A percentile compares a stretch with the other conserved stretches of the same genome.
Evolutionary conservation across 164 flowering plant species (phyloP).

Genomic region (Berberis vulgaris): DNA sequence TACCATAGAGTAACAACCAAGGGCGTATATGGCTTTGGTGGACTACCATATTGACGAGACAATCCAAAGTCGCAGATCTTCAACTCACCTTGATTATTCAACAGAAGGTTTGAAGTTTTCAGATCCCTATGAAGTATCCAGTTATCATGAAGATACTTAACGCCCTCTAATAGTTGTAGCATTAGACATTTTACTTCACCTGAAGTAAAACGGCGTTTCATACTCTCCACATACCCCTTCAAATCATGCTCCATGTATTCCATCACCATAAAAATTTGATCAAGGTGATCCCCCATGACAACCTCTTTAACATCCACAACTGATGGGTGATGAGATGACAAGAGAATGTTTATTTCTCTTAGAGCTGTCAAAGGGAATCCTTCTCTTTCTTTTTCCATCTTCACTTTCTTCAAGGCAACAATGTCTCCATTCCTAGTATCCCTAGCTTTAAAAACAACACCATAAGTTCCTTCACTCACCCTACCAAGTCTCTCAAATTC

Average conservation of each 20-base stretch:
- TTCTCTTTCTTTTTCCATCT: slow-evolving; percentile 47
- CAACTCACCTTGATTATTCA: slow-evolving; percentile 62
- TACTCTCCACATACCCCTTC: slow-evolving; percentile 46
- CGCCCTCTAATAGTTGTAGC: slow-evolving; percentile 72
- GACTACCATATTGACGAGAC: slow-evolving; percentile 78
- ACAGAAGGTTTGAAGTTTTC: slow-evolving; percentile 69
- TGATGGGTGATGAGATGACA: slow-evolving; percentile 56
- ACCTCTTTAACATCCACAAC: slow-evolving; percentile 67
- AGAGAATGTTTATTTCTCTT: slow-evolving; percentile 71
- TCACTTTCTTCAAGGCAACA: slow-evolving; percentile 76
- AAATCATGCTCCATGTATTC: slow-evolving; percentile 82
- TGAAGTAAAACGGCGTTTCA: slow-evolving; percentile 55
- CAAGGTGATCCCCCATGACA: slow-evolving; percentile 39
- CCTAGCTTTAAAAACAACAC: slow-evolving; percentile 61
- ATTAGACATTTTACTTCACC: slow-evolving; percentile 75
- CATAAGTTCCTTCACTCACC: slow-evolving; percentile 74
- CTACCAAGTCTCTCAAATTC: slow-evolving; percentile 59
- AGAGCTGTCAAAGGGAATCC: slow-evolving; percentile 66
- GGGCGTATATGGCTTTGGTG: slow-evolving; percentile 59
- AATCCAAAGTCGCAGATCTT: slow-evolving; percentile 82
- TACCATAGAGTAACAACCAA: slow-evolving; percentile 83
- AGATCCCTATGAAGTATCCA: slow-evolving; percentile 86
- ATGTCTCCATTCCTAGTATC: slow-evolving; percentile 56
- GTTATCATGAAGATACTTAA: slow-evolving; percentile 65
- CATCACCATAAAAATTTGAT: slow-evolving; percentile 64